Evolutionary conservation across 441 rosid species (phyloP), one percentile per base, ranked within the genome.

Genomic region (Mallotus repandus): DNA sequence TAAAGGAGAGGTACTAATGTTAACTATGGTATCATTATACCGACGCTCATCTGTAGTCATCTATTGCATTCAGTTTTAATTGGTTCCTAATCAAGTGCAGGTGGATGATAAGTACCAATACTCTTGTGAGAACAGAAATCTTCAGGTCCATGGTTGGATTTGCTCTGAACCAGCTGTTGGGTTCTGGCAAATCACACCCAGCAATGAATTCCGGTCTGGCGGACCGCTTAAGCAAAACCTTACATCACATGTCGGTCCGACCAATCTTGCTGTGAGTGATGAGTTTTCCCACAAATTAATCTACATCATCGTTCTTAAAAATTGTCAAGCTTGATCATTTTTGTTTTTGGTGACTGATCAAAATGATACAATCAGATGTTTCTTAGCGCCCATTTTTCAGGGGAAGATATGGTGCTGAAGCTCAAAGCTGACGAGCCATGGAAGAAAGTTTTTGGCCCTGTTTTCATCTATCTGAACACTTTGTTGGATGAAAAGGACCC

Each of bases 61-160:
- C 48, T 45, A 45, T 45, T 7, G 48, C 48, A 45, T 45, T 45
- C 48, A 45, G 52, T 63, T 45, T 32, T 19, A 10, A 38, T 1
- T 62, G 54, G 35, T 18, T 63, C 49, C 5, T 10, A 21, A 21
- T 21, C 4, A 57, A 55, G 4, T 32, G 54, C 54, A 89, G 94
- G 95, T 94, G 73, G 98, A 92, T 81, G 99, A 95, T 77, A 95
- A 92, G 84, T 95, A 92, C 62, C 85, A 94, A 69, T 94, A 94
- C 73, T 94, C 99, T 0, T 81, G 92, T 19, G 93, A 91, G 74
- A 94, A 94, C 82, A 89, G 83, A 80, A 85, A 92, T 73, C 84
- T 85, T 7, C 71, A 76, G 58, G 94, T 92, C 22, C 99, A 94
- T 69, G 99, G 99, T 7, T 94, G 99, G 97, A 85, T 91, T 70